Base-by-base conservation (phyloP, 2,329 filamentous ascomycete genomes). In the Colletotrichum zoysiae region DNA sequence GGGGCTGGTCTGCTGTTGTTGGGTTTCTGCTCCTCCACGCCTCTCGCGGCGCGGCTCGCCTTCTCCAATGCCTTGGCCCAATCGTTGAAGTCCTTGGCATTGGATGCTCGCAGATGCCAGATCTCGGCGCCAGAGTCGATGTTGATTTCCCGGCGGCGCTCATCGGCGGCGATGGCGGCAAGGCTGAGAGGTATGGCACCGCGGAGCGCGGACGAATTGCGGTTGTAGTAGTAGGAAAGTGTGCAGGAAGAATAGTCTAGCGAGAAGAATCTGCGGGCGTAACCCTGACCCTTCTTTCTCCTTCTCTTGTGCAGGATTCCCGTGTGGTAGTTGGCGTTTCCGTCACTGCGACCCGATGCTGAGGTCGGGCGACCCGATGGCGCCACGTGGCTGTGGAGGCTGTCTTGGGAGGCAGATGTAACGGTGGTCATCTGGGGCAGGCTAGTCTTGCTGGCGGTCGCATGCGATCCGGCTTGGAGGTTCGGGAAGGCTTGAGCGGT, bases 91-190 rank as follows among this genome's bases (percentile, higher is more conserved):
- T 98, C 95, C 74, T 92, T 92, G 61, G 90, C 89, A 76, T 93
- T 97, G 61, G 88, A 89, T 3, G 96, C 94, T 77, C 91, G 92
- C 40, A 99, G 85, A 83, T 98, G 96, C 96, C 96, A 99, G 35
- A 99, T 91, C 81, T 99, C 96, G 2, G 96, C 95, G 1, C 96
- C 96, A 0, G 96, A 98, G 80, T 99, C 96, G 69, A 99, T 96
- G 53, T 93, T 97, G 65, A 99, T 97, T 81, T 98, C 95, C 74
- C 95, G 89, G 48, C 93, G 90, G 77, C 93, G 90, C 80, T 96
- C 94, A 78, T 97, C 95, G 9, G 94, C 94, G 4, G 95, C 93
- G 71, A 99, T 93, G 5, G 94, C 96, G 20, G 96, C 96, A 63
- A 99, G 84, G 35, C 94, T 96, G 11, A 99, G 86, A 0, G 96